Conservation (phyloP, 371 early-diverging fungal genomes). For the Vairimorpha necatrix region DNA sequence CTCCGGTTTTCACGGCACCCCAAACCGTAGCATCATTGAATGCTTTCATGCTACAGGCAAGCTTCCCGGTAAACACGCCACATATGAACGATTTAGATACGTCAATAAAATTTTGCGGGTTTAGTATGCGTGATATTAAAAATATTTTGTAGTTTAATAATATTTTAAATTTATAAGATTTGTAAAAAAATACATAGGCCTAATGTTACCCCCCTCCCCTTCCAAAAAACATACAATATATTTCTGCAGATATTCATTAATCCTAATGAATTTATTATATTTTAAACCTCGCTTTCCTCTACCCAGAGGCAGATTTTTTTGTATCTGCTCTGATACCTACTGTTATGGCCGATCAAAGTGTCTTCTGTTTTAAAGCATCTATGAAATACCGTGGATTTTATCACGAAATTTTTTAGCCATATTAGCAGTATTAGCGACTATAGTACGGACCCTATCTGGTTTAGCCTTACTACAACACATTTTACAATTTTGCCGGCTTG, state of each 20-base stretch:
- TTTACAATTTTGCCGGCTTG: constrained; percentile 83
- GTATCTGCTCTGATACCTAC: constrained; percentile 91
- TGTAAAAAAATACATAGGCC: too few species aligned
- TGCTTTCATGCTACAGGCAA: too few species aligned
- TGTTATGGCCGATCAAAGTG: constrained; percentile 87
- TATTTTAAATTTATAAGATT: too few species aligned
- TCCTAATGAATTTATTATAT: constrained; percentile 90
- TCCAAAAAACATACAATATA: too few species aligned
- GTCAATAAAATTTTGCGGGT: too few species aligned
- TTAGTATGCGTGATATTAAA: too few species aligned
- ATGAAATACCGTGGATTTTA: constrained; percentile 98
- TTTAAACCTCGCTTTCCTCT: constrained; percentile 89
- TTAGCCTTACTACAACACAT: constrained; percentile 87
- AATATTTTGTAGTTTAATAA: too few species aligned
- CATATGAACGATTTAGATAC: too few species aligned
- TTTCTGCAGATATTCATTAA: constrained; percentile 72
- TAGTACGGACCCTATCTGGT: constrained; percentile 94
- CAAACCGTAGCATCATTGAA: too few species aligned
- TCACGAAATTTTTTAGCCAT: constrained; percentile 70
- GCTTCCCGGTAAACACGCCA: too few species aligned
- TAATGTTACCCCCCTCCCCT: too few species aligned
- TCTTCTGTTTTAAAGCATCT: constrained; percentile 97
- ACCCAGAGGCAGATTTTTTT: constrained; percentile 97
- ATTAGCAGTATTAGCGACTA: constrained; percentile 82
- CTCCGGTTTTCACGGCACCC: too few species aligned